Conservation (phyloP, 2,329 filamentous ascomycete species). For the Akanthomyces muscarius region DNA sequence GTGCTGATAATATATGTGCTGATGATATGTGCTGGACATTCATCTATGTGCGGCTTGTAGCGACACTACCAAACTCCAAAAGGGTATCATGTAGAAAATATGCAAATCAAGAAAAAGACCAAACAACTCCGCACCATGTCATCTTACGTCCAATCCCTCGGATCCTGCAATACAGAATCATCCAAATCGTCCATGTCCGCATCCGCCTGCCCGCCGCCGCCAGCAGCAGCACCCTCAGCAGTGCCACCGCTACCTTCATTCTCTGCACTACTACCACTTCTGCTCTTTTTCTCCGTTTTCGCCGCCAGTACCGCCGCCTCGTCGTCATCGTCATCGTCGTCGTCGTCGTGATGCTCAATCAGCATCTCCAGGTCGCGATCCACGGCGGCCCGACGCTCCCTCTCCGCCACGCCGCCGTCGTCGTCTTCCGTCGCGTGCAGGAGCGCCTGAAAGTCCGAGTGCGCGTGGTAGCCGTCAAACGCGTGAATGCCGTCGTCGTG, state of each 20-base stretch:
- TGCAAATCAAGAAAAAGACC: neutral
- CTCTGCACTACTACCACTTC: slow-evolving; percentile 23
- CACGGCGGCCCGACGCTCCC: slow-evolving; percentile 31
- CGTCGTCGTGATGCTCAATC: slow-evolving; percentile 39
- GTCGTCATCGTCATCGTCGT: neutral
- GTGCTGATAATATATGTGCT: neutral
- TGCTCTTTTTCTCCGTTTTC: slow-evolving; percentile 14
- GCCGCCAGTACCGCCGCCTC: neutral
- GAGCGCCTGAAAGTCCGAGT: slow-evolving; percentile 51
- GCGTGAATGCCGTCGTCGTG: slow-evolving; percentile 30
- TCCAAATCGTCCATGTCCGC: slow-evolving; percentile 16
- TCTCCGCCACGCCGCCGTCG: slow-evolving; percentile 29
- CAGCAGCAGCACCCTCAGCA: neutral
- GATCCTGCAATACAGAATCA: neutral
- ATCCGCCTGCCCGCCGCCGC: neutral
- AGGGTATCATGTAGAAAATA: slow-evolving; percentile 8
- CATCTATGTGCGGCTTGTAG: neutral
- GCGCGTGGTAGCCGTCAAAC: slow-evolving; percentile 40
- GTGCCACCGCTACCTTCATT: slow-evolving; percentile 9
- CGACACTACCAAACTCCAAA: neutral
- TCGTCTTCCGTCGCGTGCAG: slow-evolving; percentile 45
- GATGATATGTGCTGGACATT: neutral
- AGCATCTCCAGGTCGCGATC: slow-evolving; percentile 51
- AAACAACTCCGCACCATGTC: neutral
- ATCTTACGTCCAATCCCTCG: neutral